Percentiles rank a stretch among this genome's conserved stretches.
Conservation (phyloP, 2,329 filamentous ascomycete genomes). For the Aspergillus aculeatinus region DNA sequence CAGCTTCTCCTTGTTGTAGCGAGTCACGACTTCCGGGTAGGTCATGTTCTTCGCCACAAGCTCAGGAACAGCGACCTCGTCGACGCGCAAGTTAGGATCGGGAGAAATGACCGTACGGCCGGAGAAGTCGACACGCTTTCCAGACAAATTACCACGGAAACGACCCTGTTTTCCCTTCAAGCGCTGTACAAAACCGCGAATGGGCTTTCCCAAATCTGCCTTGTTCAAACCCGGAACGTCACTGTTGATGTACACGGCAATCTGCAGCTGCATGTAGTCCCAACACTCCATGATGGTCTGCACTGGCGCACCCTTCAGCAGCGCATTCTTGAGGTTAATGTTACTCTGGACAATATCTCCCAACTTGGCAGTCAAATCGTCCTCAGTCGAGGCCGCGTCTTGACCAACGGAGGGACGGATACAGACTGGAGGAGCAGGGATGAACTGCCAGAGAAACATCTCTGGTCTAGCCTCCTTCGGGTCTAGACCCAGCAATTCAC, state of each 20-base stretch:
- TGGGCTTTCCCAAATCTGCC: constrained; percentile 80
- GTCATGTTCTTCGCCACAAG: constrained; percentile 96
- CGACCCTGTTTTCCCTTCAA: constrained; percentile 96
- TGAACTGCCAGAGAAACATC: constrained; percentile 96
- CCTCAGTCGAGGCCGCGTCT: constrained; percentile 89
- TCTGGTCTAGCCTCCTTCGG: constrained; percentile 85
- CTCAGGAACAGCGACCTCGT: constrained; percentile 87
- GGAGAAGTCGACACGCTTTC: constrained; percentile 98
- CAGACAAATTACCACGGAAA: constrained; percentile 93
- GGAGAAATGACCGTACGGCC: constrained; percentile 96
- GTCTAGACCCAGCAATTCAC: constrained; percentile 86
- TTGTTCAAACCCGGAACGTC: constrained; percentile 92
- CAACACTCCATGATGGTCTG: constrained; percentile 95
- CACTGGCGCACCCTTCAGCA: constrained; percentile 80
- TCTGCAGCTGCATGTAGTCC: constrained; percentile 93
- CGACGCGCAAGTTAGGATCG: constrained; percentile 88
- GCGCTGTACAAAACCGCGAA: constrained; percentile 90
- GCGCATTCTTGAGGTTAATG: constrained; percentile 76
- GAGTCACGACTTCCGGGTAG: constrained; percentile 84
- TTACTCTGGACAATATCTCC: constrained; percentile 94
- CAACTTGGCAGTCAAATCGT: constrained; percentile 95
- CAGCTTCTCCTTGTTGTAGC: constrained; percentile 82
- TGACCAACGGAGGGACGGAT: constrained; percentile 93
- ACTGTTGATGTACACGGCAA: constrained; percentile 97
- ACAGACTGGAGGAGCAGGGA: constrained; percentile 90